These are phyloP conservation scores for Plasmodium adleri DNA, from an alignment of 169 alveolate genomes.

Conservation along the genomic window DNA sequence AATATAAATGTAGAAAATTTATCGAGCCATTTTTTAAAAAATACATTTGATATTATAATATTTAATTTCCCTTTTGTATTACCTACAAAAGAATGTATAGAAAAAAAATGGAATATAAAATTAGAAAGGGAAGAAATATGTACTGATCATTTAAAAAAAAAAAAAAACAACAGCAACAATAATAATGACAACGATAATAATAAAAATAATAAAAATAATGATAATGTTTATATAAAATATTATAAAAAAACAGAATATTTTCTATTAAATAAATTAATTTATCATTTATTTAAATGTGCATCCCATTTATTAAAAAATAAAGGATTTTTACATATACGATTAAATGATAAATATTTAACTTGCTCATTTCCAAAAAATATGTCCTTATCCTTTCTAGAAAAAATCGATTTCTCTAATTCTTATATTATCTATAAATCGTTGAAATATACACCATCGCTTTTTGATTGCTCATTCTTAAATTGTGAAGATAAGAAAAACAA, in stretches of 20 bases:
- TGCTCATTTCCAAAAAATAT: slow-evolving; percentile 15
- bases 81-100: slow-evolving; percentile 25
- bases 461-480: slow-evolving; percentile 18
- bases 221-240: slow-evolving; percentile 20
- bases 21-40: slow-evolving; percentile 28
- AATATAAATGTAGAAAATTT: slow-evolving; percentile 47
- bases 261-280: slow-evolving; percentile 14
- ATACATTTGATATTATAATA: slow-evolving; percentile 41
- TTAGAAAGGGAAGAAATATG: not conserved
- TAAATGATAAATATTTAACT: slow-evolving; percentile 54
- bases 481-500: not conserved
- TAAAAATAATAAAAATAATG: too few species aligned
- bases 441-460: slow-evolving; percentile 33
- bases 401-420: slow-evolving; percentile 27
- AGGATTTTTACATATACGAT: slow-evolving; percentile 47
- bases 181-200: not conserved
- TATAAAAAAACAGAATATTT: slow-evolving; percentile 44
- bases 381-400: slow-evolving; percentile 13
- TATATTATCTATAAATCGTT: slow-evolving; percentile 26
- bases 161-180: too few species aligned
- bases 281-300: slow-evolving; percentile 31
- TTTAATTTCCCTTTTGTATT: slow-evolving; percentile 61
- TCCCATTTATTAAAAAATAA: slow-evolving; percentile 12
- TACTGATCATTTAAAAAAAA: too few species aligned
- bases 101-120: slow-evolving; percentile 28